Evolutionary conservation across 805 yeast species (phyloP).

Genomic region (Saccharomycopsis olivae): DNA sequence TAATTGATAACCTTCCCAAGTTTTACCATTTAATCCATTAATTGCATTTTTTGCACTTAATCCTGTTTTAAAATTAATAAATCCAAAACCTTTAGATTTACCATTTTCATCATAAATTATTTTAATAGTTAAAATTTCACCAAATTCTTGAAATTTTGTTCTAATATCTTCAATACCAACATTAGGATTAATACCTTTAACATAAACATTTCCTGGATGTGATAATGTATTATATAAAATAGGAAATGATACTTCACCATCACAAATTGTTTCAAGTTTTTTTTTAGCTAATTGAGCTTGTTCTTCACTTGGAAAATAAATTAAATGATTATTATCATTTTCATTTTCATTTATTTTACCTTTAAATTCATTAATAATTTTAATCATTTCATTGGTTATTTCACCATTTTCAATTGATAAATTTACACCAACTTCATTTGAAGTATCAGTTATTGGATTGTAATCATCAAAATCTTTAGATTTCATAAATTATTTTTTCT

Average conservation of each 20-base stretch:
- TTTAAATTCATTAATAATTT: too few relatives aligned
- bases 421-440: constrained; percentile 3
- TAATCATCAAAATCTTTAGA: too few relatives aligned
- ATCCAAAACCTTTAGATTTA: constrained; percentile 46
- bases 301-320: constrained; percentile 1
- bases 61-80: constrained; percentile 49
- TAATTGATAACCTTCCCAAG: constrained; percentile 22
- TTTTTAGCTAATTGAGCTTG: neutral
- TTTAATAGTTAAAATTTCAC: constrained; percentile 35
- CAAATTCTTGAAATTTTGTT: constrained; percentile 30
- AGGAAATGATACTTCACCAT: neutral
- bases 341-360: too few relatives aligned
- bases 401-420: neutral
- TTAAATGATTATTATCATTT: too few relatives aligned
- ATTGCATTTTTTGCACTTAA: constrained; percentile 57
- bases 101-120: constrained; percentile 34
- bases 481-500: too few relatives aligned
- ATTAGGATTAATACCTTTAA: constrained; percentile 34
- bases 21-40: constrained; percentile 37
- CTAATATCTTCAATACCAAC: constrained; percentile 30
- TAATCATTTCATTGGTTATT: neutral
- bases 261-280: too few relatives aligned
- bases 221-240: constrained; percentile 26
- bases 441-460: constrained; percentile 13
- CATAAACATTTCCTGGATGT: constrained; percentile 50